Evolutionary conservation across 2,329 filamentous ascomycete species (phyloP).

Genomic region (Lasiodiplodia theobromae): DNA sequence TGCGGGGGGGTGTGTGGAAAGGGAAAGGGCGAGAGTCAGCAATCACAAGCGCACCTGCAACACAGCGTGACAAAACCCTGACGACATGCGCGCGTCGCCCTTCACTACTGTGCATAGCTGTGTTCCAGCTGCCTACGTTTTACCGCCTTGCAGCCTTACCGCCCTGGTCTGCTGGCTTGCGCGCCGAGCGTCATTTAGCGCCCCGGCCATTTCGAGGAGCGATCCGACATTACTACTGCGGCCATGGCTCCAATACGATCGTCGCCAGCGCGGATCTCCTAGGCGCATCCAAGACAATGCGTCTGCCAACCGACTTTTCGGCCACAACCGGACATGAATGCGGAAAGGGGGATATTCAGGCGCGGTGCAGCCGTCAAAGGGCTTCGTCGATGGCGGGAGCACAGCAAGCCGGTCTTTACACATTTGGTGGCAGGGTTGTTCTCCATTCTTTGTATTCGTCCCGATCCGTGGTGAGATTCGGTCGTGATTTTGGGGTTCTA

Average conservation of each 20-base stretch:
- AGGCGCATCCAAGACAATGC: slow-evolving; percentile 6
- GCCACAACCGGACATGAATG: background rate
- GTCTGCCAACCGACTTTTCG: background rate
- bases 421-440: slow-evolving; percentile 22
- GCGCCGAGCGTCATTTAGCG: slow-evolving; percentile 15
- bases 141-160: slow-evolving; percentile 16
- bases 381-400: background rate
- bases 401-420: slow-evolving; percentile 24
- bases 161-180: background rate
- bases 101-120: background rate
- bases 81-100: background rate
- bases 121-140: slow-evolving; percentile 10
- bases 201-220: slow-evolving; percentile 10
- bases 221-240: slow-evolving; percentile 25
- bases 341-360: slow-evolving; percentile 18
- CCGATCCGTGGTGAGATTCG: slow-evolving; percentile 30
- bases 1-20: background rate
- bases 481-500: slow-evolving; percentile 30
- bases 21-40: background rate
- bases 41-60: slow-evolving; percentile 24
- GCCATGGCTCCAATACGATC: slow-evolving; percentile 27
- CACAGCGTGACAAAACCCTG: background rate
- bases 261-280: slow-evolving; percentile 25
- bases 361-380: background rate
- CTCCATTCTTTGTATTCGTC: slow-evolving; percentile 31